Evolutionary conservation across 164 flowering plant genomes (phyloP).

Genomic region (Cinnamomum chago): DNA sequence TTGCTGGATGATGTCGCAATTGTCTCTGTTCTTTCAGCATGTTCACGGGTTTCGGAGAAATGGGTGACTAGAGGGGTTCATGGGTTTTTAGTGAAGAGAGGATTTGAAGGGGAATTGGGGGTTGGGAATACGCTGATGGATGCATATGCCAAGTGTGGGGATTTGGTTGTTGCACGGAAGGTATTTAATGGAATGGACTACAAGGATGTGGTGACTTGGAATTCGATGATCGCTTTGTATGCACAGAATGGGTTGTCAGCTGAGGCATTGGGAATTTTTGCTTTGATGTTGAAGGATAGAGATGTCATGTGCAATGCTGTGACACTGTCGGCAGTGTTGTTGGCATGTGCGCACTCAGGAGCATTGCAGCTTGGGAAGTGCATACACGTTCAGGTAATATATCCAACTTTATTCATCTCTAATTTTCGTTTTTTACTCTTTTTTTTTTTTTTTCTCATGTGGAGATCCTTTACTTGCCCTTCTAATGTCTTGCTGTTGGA

Average conservation of each 20-base stretch:
- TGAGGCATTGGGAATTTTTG: constrained; percentile 60
- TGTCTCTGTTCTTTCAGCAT: constrained; percentile 59
- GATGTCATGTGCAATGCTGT: constrained; percentile 42
- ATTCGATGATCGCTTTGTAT: constrained; percentile 64
- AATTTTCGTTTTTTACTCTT: not conserved
- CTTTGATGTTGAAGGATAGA: constrained; percentile 32
- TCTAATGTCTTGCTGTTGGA: not conserved
- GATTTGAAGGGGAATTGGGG: constrained; percentile 41
- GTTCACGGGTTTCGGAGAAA: constrained; percentile 44
- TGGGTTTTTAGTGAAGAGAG: constrained; percentile 54
- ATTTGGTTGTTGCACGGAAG: constrained; percentile 38
- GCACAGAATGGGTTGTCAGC: constrained; percentile 61
- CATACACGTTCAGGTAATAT: constrained; percentile 70
- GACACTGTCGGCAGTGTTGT: constrained; percentile 63
- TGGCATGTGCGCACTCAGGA: constrained; percentile 76
- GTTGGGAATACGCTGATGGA: constrained; percentile 71
- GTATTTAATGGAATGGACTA: constrained; percentile 61
- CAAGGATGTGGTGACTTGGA: constrained; percentile 77
- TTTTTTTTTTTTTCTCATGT: not conserved
- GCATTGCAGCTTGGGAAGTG: constrained; percentile 57
- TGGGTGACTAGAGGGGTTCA: constrained; percentile 52
- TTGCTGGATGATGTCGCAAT: constrained; percentile 48
- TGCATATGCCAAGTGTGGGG: constrained; percentile 71
- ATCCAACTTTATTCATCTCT: not conserved
- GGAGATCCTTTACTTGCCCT: not conserved